Evolutionary conservation across 306 rosid species (phyloP).

Genomic region (Vigna hirtella): DNA sequence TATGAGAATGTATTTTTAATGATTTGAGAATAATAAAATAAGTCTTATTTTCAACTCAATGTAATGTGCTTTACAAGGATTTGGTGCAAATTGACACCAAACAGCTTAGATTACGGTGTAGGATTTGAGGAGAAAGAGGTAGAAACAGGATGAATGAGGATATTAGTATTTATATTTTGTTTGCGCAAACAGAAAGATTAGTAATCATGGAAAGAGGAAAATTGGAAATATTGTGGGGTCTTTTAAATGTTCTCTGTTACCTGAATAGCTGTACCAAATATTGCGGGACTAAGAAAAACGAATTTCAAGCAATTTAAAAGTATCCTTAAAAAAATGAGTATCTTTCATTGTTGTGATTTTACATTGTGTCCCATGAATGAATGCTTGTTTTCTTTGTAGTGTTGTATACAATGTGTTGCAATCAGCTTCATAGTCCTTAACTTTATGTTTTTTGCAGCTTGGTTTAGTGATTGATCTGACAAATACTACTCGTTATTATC

Average conservation of each 20-base stretch:
- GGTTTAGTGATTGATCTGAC: constrained; percentile 98
- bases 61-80: neutral
- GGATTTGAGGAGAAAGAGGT: constrained; percentile 11
- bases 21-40: too few species aligned
- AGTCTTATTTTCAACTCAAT: neutral
- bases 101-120: constrained; percentile 9
- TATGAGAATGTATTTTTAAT: too few species aligned
- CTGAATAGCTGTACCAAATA: neutral
- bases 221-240: constrained; percentile 27
- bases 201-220: constrained; percentile 22
- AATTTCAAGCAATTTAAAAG: constrained; percentile 33
- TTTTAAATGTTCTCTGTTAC: constrained; percentile 22
- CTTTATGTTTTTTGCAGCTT: constrained; percentile 68
- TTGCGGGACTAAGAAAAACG: constrained; percentile 24
- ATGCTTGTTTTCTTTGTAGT: constrained; percentile 25
- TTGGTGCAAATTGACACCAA: constrained; percentile 26
- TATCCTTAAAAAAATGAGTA: neutral
- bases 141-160: constrained; percentile 31
- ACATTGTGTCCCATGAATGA: constrained; percentile 28
- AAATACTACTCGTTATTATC: constrained; percentile 86
- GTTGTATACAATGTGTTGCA: constrained; percentile 31
- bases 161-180: constrained; percentile 30
- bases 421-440: constrained; percentile 35
- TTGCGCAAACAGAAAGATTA: neutral
- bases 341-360: constrained; percentile 23